phyloP scores from a whole-genome alignment of 169 alveolate genomes.

The Plasmodium reichenowi region DNA sequence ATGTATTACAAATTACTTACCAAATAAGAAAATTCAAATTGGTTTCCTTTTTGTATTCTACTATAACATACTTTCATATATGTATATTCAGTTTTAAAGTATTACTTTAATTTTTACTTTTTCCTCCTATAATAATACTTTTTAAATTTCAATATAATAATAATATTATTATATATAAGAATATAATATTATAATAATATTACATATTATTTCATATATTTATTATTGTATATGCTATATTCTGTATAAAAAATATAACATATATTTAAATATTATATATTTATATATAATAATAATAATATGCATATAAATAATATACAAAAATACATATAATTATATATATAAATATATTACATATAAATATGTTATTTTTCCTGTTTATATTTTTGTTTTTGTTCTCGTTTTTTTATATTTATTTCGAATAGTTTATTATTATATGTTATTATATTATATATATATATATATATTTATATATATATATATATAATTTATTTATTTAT shows the following conservation, averaged over 20 bases:
- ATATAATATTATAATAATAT: too few species aligned
- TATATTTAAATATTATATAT: conserved; percentile 7
- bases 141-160: conserved; percentile 6
- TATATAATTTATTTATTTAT: conserved; percentile 2
- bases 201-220: too few species aligned
- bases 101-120: conserved; percentile 22
- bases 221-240: too few species aligned
- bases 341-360: background rate
- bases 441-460: too few species aligned
- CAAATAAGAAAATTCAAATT: conserved; percentile 50
- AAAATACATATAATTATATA: conserved; percentile 8
- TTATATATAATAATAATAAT: conserved; percentile 14
- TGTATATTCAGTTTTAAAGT: conserved; percentile 41
- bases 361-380: conserved; percentile 1
- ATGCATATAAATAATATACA: conserved; percentile 1
- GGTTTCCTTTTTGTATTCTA: conserved; percentile 54
- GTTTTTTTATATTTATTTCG: background rate
- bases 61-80: conserved; percentile 70
- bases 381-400: conserved; percentile 4
- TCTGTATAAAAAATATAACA: background rate
- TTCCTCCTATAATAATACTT: conserved; percentile 16
- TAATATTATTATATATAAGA: background rate
- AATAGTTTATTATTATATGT: too few species aligned
- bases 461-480: background rate
- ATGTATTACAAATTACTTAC: conserved; percentile 18